These are phyloP conservation scores for Platismatia glauca DNA, from an alignment of 495 filamentous ascomycete genomes.

Conservation along the genomic window DNA sequence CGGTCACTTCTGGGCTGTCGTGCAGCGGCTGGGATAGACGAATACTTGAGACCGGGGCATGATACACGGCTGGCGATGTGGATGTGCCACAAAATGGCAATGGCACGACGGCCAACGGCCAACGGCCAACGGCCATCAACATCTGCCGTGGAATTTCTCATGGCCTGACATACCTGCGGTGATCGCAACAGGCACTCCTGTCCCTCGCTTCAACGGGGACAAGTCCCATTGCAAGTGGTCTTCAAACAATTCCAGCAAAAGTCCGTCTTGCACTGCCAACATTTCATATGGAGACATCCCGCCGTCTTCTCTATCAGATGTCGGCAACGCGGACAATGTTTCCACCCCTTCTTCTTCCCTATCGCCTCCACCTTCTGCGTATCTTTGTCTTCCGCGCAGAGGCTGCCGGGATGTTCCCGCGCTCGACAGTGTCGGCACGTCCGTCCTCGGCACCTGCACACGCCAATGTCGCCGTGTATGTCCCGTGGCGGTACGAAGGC, in stretches of 20 bases:
- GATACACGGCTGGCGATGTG: no score
- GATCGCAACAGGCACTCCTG: neutral
- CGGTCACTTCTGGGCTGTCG: no score
- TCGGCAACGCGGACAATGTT: slow-evolving; percentile 15
- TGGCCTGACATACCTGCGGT: neutral
- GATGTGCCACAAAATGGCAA: no score
- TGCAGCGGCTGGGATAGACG: no score
- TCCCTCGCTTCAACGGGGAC: neutral
- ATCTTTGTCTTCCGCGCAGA: slow-evolving; percentile 24
- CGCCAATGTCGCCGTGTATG: slow-evolving; percentile 10
- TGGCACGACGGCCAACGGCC: no score
- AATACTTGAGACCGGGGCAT: no score
- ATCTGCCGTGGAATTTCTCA: neutral
- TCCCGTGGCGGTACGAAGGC: neutral
- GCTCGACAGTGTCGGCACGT: slow-evolving; percentile 11
- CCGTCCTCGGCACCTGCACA: neutral
- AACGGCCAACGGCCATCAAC: no score
- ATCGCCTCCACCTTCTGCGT: slow-evolving; percentile 19
- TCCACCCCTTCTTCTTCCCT: slow-evolving; percentile 27
- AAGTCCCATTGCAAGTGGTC: neutral
- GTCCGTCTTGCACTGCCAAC: slow-evolving; percentile 36
- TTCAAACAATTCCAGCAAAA: slow-evolving; percentile 44
- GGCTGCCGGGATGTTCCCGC: slow-evolving; percentile 7
- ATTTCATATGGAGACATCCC: slow-evolving; percentile 48
- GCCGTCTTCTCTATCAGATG: slow-evolving; percentile 37